Evolutionary conservation across 768 basidiomycete genomes (phyloP).

Genomic region (Podaxis carcinomalis): DNA sequence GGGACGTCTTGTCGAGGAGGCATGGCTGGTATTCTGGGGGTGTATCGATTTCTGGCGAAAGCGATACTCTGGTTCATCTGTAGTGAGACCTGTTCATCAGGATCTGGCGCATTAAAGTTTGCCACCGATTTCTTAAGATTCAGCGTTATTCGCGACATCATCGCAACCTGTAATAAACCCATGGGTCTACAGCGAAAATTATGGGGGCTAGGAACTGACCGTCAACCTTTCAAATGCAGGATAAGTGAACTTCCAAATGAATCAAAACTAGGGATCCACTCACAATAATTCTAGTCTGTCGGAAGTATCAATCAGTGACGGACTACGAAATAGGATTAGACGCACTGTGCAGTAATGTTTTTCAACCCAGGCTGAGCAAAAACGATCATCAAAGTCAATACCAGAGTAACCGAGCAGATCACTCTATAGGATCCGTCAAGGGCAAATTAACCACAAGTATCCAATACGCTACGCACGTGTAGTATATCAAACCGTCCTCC

Average conservation of each 20-base stretch:
- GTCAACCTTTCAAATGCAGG: slow-evolving; percentile 16
- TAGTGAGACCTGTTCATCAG: neutral
- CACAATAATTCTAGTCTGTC: slow-evolving; percentile 36
- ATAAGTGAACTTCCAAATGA: neutral
- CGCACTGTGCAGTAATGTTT: slow-evolving; percentile 44
- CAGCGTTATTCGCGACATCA: slow-evolving; percentile 68
- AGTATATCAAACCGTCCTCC: slow-evolving; percentile 42
- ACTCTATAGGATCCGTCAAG: slow-evolving; percentile 21
- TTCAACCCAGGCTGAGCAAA: slow-evolving; percentile 36
- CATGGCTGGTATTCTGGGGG: neutral
- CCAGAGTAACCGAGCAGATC: slow-evolving; percentile 38
- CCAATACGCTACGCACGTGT: slow-evolving; percentile 24
- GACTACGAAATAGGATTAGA: slow-evolving; percentile 14
- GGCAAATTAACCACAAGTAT: neutral
- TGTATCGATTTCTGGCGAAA: neutral
- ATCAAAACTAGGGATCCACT: slow-evolving; percentile 16
- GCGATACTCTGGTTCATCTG: neutral
- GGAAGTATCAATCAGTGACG: neutral
- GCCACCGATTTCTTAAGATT: slow-evolving; percentile 44
- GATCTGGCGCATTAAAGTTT: slow-evolving; percentile 16
- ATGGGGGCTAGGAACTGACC: slow-evolving; percentile 10
- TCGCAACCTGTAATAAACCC: slow-evolving; percentile 38
- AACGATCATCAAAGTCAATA: slow-evolving; percentile 41
- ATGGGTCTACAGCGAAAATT: neutral
- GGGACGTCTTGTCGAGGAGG: neutral